Evolutionary conservation across 192 early-diverging fungal genomes (phyloP).

Genomic region (Coemansia sp.): DNA sequence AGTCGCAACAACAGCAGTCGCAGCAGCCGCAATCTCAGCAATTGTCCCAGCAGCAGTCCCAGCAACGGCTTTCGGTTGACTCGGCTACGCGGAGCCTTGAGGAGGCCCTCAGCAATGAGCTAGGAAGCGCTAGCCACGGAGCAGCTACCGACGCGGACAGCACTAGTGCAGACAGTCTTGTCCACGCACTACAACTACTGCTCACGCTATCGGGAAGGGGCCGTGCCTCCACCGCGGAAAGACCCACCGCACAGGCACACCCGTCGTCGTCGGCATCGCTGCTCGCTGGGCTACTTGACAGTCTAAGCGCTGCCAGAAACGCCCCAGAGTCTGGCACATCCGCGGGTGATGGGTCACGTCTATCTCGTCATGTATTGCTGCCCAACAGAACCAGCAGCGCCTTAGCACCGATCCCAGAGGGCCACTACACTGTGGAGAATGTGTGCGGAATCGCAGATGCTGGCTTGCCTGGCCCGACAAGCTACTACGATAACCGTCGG

Average conservation of each 20-base stretch:
- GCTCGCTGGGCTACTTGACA: constrained; percentile 23
- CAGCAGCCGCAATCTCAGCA: constrained; percentile 10
- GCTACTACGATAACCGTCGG: constrained; percentile 3
- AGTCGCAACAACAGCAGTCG: constrained; percentile 4
- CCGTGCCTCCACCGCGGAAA: constrained; percentile 9
- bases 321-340: constrained; percentile 3
- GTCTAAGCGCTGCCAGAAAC: constrained; percentile 12
- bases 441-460: neutral
- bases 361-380: neutral
- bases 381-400: neutral
- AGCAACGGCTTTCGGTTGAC: constrained; percentile 11
- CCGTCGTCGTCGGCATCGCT: constrained; percentile 13
- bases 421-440: neutral
- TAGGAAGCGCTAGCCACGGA: constrained; percentile 8
- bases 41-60: constrained; percentile 8
- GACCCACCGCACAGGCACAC: constrained; percentile 1
- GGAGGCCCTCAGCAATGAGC: constrained; percentile 15
- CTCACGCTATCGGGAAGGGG: constrained; percentile 20
- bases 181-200: constrained; percentile 42
- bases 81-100: constrained; percentile 22
- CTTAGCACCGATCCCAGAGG: constrained; percentile 17
- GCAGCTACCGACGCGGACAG: neutral
- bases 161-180: constrained; percentile 34
- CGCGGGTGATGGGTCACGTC: neutral
- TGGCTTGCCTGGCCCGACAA: neutral